phyloP scores from a whole-genome alignment of 2,329 filamentous ascomycete genomes.

The Ceratocystiopsis brevicomis region DNA sequence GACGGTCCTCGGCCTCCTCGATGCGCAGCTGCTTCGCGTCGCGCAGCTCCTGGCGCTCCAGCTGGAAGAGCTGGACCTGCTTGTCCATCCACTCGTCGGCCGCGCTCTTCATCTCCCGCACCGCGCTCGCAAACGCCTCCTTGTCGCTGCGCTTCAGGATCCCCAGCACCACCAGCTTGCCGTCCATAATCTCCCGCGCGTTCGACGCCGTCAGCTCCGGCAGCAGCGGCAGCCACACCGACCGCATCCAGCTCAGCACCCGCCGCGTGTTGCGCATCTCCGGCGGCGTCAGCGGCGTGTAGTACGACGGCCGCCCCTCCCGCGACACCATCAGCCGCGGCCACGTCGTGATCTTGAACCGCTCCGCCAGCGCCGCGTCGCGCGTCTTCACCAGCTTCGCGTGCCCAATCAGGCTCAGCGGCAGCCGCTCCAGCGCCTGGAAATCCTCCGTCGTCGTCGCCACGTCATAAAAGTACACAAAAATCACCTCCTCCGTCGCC shows the following conservation, averaged over 20 bases:
- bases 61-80: conserved; percentile 75
- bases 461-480: conserved; percentile 94
- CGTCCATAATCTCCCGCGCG: conserved; percentile 84
- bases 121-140: conserved; percentile 59
- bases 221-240: conserved; percentile 88
- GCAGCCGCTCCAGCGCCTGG: conserved; percentile 65
- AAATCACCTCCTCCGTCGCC: conserved; percentile 85
- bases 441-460: conserved; percentile 91
- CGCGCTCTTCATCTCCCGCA: conserved; percentile 85
- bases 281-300: conserved; percentile 65
- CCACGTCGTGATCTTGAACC: conserved; percentile 94
- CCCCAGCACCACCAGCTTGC: conserved; percentile 84
- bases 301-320: conserved; percentile 80
- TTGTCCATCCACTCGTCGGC: conserved; percentile 97
- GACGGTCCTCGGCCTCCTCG: conserved; percentile 86
- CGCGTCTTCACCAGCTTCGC: conserved; percentile 85
- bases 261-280: conserved; percentile 79
- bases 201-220: conserved; percentile 85
- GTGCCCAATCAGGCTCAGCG: conserved; percentile 74
- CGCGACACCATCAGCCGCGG: conserved; percentile 79
- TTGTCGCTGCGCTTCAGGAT: conserved; percentile 65
- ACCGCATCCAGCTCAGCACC: conserved; percentile 83
- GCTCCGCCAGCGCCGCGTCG: conserved; percentile 52
- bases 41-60: conserved; percentile 80
- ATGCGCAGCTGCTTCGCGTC: conserved; percentile 90